Evolutionary conservation across 106 monocot species (phyloP).

Genomic region (Triglochin maritima): DNA sequence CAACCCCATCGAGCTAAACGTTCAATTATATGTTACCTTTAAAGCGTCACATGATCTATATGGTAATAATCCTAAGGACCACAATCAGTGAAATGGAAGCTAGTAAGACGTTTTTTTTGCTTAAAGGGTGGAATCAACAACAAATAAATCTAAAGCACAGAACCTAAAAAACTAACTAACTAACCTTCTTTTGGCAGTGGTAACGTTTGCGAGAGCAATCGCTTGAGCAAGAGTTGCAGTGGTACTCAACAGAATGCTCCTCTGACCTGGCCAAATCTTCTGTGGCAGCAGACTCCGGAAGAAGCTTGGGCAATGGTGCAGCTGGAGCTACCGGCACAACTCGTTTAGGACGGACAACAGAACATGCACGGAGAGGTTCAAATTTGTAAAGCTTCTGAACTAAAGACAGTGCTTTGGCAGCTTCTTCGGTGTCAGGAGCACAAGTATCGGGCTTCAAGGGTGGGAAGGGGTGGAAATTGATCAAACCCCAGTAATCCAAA

Average conservation of each 20-base stretch:
- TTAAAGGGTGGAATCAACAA: no score
- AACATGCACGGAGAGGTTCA: constrained; percentile 28
- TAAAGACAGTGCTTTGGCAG: constrained; percentile 24
- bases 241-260: constrained; percentile 89
- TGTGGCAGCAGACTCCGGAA: constrained; percentile 47
- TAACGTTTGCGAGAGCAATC: constrained; percentile 95
- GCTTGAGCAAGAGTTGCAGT: constrained; percentile 89
- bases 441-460: constrained; percentile 22
- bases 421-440: constrained; percentile 7
- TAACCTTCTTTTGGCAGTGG: constrained; percentile 92
- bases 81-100: no score
- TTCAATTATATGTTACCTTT: no score
- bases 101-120: no score
- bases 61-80: no score
- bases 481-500: constrained; percentile 92
- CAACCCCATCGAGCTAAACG: no score
- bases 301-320: constrained; percentile 13
- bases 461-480: constrained; percentile 90
- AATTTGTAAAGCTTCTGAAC: constrained; percentile 71
- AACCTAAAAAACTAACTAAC: background rate
- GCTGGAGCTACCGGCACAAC: constrained; percentile 23
- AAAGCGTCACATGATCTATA: no score
- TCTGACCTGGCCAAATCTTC: constrained; percentile 48
- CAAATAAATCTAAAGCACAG: background rate
- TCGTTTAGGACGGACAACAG: constrained; percentile 19